Percentiles rank a stretch among this genome's conserved stretches.
Conservation (phyloP, 1,284 basidiomycete species). For the Tetrapyrgos nigripes region DNA sequence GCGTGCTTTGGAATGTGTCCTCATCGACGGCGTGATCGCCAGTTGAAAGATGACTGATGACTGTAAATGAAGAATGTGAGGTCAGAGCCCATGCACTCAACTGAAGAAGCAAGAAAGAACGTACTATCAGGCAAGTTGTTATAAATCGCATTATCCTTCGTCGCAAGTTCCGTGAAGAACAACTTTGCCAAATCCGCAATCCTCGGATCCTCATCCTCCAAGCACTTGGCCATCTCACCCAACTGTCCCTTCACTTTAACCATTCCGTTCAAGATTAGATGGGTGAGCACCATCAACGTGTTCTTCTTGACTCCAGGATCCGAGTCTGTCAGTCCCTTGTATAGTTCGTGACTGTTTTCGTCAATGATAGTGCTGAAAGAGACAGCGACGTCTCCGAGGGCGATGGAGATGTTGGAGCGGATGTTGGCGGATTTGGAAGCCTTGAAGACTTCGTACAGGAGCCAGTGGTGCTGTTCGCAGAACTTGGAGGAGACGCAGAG, state of each 20-base stretch:
- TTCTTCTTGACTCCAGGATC: constrained; percentile 97
- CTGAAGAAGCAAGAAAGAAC: constrained; percentile 22
- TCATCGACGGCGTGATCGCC: constrained; percentile 96
- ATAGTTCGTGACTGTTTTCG: constrained; percentile 95
- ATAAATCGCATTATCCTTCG: constrained; percentile 99
- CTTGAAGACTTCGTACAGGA: constrained; percentile 94
- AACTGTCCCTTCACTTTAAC: constrained; percentile 99
- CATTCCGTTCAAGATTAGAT: constrained; percentile 98
- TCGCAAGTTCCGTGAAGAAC: constrained; percentile 96
- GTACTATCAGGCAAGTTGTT: constrained; percentile 94
- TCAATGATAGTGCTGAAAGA: constrained; percentile 97
- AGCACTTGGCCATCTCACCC: constrained; percentile 99
- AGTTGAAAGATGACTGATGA: constrained; percentile 93
- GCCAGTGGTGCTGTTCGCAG: constrained; percentile 88
- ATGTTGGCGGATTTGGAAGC: constrained; percentile 90
- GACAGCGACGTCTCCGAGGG: constrained; percentile 95
- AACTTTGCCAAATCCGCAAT: constrained; percentile 94
- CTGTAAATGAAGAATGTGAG: constrained; percentile 42
- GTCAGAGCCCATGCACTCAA: constrained; percentile 9
- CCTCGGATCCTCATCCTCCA: constrained; percentile 91
- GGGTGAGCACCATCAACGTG: constrained; percentile 98
- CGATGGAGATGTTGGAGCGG: constrained; percentile 96
- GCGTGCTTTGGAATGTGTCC: constrained; percentile 89
- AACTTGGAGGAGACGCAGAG: constrained; percentile 95
- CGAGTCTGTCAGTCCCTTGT: constrained; percentile 89